These are phyloP conservation scores for Penicillium sp. DNA, from an alignment of 2,329 filamentous ascomycete species.

Conservation along the genomic window DNA sequence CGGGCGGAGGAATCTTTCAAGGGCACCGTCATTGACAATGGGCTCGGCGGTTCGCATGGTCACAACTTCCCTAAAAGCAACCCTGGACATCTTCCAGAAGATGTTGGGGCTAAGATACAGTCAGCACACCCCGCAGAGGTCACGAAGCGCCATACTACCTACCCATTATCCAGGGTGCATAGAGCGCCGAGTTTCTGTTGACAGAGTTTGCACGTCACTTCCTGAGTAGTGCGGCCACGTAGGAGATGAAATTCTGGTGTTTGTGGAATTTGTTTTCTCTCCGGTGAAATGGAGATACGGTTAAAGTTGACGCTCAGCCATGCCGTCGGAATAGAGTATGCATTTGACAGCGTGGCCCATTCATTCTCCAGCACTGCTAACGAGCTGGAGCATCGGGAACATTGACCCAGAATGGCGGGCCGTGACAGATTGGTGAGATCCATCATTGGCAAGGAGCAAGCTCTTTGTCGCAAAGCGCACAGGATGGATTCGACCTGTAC, in stretches of 20 bases:
- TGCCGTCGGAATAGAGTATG: slow-evolving; percentile 37
- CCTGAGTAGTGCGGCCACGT: slow-evolving; percentile 38
- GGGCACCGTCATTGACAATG: slow-evolving; percentile 33
- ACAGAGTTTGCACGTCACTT: slow-evolving; percentile 39
- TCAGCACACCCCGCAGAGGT: neutral
- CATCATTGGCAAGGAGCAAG: slow-evolving; percentile 25
- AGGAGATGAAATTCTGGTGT: slow-evolving; percentile 36
- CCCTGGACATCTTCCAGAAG: slow-evolving; percentile 42
- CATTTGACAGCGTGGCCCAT: slow-evolving; percentile 41
- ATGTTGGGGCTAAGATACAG: slow-evolving; percentile 31
- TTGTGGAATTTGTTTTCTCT: slow-evolving; percentile 39
- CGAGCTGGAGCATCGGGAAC: slow-evolving; percentile 41
- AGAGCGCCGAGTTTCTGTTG: slow-evolving; percentile 40
- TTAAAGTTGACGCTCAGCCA: slow-evolving; percentile 42
- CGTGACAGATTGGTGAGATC: slow-evolving; percentile 37
- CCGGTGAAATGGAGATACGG: slow-evolving; percentile 37
- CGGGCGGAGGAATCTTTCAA: slow-evolving; percentile 31
- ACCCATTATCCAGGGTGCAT: slow-evolving; percentile 38
- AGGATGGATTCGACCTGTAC: neutral
- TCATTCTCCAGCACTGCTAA: slow-evolving; percentile 43
- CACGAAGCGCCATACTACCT: slow-evolving; percentile 15
- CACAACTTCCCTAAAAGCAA: slow-evolving; percentile 41
- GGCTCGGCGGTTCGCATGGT: slow-evolving; percentile 41
- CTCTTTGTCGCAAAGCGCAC: slow-evolving; percentile 5
- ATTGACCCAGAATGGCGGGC: slow-evolving; percentile 41